phyloP scores from a whole-genome alignment of 371 early-diverging fungal species.

The Blakeslea trispora region DNA sequence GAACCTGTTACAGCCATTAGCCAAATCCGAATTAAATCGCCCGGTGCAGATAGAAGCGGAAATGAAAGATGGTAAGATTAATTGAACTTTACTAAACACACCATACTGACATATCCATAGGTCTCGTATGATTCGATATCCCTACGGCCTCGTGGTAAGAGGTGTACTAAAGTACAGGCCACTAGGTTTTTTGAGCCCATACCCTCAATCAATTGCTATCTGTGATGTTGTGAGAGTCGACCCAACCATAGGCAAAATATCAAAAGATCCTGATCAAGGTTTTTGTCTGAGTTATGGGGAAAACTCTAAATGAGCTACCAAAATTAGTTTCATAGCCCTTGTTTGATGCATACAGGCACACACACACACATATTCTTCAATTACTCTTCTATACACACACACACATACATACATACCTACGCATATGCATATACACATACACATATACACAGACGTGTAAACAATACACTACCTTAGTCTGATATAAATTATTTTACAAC shows the following conservation, averaged over 20 bases:
- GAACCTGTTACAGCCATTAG: conserved; percentile 31
- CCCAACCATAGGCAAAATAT: conserved; percentile 41
- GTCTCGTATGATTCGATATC: conserved; percentile 57
- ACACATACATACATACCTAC: no score
- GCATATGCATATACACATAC: no score
- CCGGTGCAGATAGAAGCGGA: conserved; percentile 60
- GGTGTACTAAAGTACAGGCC: conserved; percentile 64
- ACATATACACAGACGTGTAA: no score
- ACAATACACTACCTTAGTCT: no score
- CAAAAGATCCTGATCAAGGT: conserved; percentile 43
- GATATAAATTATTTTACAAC: no score
- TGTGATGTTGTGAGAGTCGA: conserved; percentile 51
- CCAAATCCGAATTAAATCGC: conserved; percentile 65
- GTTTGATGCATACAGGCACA: no score
- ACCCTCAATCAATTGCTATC: conserved; percentile 38
- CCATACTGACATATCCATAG: background rate
- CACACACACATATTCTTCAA: no score
- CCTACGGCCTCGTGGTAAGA: conserved; percentile 65
- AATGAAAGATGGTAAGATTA: conserved; percentile 44
- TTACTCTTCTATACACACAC: no score
- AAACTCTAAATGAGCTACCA: no score
- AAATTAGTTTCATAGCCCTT: no score
- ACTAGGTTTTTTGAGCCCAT: conserved; percentile 18
- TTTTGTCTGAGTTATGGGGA: conserved; percentile 27
- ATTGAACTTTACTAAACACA: background rate